Percentiles rank a stretch among this genome's conserved stretches.
These are phyloP conservation scores for Pseudocercospora crystallina DNA, from an alignment of 2,329 filamentous ascomycete species.

Conservation along the genomic window DNA sequence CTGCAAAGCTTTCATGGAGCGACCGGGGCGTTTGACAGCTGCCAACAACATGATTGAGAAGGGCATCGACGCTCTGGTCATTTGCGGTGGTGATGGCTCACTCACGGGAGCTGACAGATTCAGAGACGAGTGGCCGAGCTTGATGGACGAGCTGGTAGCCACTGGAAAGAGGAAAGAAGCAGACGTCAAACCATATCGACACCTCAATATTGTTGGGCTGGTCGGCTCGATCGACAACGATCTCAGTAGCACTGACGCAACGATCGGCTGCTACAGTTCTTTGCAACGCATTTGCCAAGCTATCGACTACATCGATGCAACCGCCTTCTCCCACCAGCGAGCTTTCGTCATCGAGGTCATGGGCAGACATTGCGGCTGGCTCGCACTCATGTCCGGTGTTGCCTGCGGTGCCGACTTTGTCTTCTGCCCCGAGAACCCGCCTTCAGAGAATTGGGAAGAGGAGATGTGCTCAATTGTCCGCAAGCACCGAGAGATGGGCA, in stretches of 20 bases:
- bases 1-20: conserved; percentile 89
- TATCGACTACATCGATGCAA: conserved; percentile 95
- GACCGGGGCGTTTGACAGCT: conserved; percentile 75
- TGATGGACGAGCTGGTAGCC: conserved; percentile 80
- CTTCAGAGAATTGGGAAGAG: conserved; percentile 80
- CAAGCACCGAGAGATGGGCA: conserved; percentile 82
- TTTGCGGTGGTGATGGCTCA: conserved; percentile 95
- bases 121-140: conserved; percentile 83
- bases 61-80: conserved; percentile 93
- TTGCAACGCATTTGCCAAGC: conserved; percentile 90
- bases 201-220: conserved; percentile 93
- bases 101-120: conserved; percentile 95
- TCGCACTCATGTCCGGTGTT: conserved; percentile 93
- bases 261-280: conserved; percentile 94
- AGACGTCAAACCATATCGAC: conserved; percentile 73
- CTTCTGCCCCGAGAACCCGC: conserved; percentile 94
- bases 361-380: conserved; percentile 96
- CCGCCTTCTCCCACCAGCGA: conserved; percentile 87
- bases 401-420: conserved; percentile 94
- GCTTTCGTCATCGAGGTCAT: conserved; percentile 99
- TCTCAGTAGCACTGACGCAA: conserved; percentile 93
- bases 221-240: conserved; percentile 99
- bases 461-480: conserved; percentile 79
- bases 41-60: conserved; percentile 93
- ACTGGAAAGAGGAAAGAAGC: conserved; percentile 68